phyloP scores from a whole-genome alignment of 2,329 filamentous ascomycete genomes.

The Cyanodermella asteris region DNA sequence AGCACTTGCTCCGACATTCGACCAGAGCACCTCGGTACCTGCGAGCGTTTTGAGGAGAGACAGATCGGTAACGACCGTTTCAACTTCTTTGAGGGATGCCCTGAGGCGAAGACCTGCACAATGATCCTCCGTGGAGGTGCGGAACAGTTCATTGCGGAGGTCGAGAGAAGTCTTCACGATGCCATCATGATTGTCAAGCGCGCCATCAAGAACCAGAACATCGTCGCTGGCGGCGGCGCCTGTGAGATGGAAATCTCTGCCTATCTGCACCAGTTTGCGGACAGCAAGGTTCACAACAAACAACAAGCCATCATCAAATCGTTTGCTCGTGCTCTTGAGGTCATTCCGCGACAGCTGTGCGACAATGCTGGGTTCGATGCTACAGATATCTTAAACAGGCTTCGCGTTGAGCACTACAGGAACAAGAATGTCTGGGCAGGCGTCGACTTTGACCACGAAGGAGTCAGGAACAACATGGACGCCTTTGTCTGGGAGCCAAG shows the following conservation, averaged over 20 bases:
- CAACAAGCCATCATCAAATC: conserved; percentile 96
- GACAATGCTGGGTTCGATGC: conserved; percentile 98
- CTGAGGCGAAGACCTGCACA: conserved; percentile 89
- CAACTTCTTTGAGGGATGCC: conserved; percentile 96
- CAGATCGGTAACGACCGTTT: conserved; percentile 95
- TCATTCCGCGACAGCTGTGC: conserved; percentile 89
- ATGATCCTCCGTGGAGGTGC: conserved; percentile 85
- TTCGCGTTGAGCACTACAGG: conserved; percentile 89
- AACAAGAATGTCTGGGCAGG: conserved; percentile 87
- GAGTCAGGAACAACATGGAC: conserved; percentile 82
- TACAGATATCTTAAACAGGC: conserved; percentile 88
- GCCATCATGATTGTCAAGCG: conserved; percentile 99
- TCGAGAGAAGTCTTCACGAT: conserved; percentile 91
- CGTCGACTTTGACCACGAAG: conserved; percentile 84
- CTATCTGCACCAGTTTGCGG: conserved; percentile 79
- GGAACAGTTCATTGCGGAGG: conserved; percentile 97
- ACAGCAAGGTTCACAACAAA: conserved; percentile 82
- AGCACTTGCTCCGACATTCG: conserved; percentile 94
- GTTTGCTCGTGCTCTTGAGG: conserved; percentile 82
- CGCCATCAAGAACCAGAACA: conserved; percentile 79
- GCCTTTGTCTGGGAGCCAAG: conserved; percentile 95
- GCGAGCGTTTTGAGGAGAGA: conserved; percentile 77
- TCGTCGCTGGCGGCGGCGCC: conserved; percentile 87
- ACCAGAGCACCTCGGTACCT: conserved; percentile 70
- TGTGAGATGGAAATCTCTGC: conserved; percentile 92